phyloP scores from a whole-genome alignment of 2,329 filamentous ascomycete genomes.

The Rachicladosporium sp. region DNA sequence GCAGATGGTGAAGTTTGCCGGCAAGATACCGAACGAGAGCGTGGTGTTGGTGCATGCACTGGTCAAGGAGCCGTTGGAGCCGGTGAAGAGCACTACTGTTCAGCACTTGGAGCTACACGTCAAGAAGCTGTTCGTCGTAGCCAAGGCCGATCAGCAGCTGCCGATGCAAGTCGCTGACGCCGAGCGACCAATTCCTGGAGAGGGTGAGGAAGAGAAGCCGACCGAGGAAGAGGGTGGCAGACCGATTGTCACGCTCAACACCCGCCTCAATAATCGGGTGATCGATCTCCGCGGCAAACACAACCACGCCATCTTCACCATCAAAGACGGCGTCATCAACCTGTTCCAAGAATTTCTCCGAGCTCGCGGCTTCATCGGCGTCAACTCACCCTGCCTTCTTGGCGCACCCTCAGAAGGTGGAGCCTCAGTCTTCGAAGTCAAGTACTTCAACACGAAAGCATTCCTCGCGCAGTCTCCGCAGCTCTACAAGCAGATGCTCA shows the following conservation, averaged over 20 bases:
- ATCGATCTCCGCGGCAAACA: constrained; percentile 87
- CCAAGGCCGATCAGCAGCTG: constrained; percentile 47
- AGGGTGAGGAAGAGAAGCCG: constrained; percentile 36
- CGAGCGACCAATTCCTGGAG: constrained; percentile 35
- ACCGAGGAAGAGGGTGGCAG: constrained; percentile 35
- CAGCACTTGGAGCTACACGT: constrained; percentile 77
- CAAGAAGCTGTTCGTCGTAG: constrained; percentile 68
- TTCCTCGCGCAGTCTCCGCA: constrained; percentile 72
- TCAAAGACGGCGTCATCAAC: constrained; percentile 52
- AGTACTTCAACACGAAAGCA: constrained; percentile 78
- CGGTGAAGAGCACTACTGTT: constrained; percentile 77
- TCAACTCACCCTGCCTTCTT: constrained; percentile 82
- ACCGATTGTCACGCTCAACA: constrained; percentile 69
- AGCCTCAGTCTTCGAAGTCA: constrained; percentile 77
- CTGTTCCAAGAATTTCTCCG: constrained; percentile 73
- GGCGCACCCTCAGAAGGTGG: constrained; percentile 88
- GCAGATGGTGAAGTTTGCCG: constrained; percentile 92
- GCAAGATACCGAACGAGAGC: constrained; percentile 62
- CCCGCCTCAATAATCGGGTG: constrained; percentile 79
- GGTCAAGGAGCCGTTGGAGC: constrained; percentile 71
- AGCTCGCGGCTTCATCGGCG: constrained; percentile 61
- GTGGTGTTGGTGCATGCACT: constrained; percentile 70
- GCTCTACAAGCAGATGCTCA: constrained; percentile 80
- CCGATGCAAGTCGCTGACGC: constrained; percentile 48
- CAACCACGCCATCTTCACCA: constrained; percentile 74